Percentiles rank a stretch among this genome's conserved stretches.
Conservation (phyloP, 768 basidiomycete species). For the Mycena albidolilacea region DNA sequence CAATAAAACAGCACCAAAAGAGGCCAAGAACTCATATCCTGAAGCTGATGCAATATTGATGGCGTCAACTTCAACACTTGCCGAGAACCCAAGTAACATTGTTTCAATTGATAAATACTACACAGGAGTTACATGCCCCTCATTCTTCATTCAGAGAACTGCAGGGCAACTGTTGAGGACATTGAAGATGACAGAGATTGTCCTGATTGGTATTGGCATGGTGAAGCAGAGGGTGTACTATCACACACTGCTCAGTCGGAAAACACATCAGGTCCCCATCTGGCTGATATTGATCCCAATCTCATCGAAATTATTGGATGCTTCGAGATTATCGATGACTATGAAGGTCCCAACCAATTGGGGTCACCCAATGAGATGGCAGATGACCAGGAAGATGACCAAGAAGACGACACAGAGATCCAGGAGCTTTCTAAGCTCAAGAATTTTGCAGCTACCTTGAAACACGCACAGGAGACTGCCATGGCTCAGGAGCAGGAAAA, state of each 20-base stretch:
- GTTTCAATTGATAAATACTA: not conserved
- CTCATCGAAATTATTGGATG: not conserved
- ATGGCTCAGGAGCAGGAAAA: not conserved
- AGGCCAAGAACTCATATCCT: not conserved
- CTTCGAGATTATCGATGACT: not conserved
- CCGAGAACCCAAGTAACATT: not conserved
- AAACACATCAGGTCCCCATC: not conserved
- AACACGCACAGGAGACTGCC: slow-evolving; percentile 6
- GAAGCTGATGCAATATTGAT: not conserved
- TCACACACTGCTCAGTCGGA: not conserved
- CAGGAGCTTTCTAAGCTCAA: not conserved
- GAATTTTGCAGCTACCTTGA: not conserved
- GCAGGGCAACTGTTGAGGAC: not conserved
- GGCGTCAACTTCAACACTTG: not conserved
- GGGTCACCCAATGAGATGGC: not conserved
- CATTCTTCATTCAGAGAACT: not conserved
- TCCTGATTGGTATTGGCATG: not conserved
- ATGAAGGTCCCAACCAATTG: not conserved
- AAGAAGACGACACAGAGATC: not conserved
- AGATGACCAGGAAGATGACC: not conserved
- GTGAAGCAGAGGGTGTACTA: not conserved
- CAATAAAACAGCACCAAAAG: not conserved
- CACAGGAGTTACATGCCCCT: not conserved
- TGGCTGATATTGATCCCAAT: not conserved
- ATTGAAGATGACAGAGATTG: slow-evolving; percentile 1